phyloP scores from a whole-genome alignment of 1,284 basidiomycete species.

The Ganoderma meredithae region DNA sequence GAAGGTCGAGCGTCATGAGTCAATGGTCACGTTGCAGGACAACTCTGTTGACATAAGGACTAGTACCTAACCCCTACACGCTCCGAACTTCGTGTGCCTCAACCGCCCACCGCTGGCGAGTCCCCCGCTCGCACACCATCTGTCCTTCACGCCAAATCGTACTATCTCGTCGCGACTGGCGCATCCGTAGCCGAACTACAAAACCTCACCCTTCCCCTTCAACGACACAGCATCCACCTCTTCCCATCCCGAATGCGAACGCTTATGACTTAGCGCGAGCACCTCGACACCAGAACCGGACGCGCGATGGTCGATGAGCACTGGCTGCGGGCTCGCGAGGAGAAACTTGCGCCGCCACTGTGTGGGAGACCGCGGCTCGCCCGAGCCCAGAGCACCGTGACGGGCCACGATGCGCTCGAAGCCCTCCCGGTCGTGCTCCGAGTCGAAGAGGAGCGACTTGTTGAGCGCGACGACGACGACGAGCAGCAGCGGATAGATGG shows the following conservation, averaged over 20 bases:
- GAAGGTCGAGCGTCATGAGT: no score
- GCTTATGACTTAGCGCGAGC: not conserved
- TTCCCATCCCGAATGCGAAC: not conserved
- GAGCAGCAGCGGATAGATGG: not conserved
- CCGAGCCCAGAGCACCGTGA: not conserved
- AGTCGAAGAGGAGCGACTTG: not conserved
- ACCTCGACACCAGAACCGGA: not conserved
- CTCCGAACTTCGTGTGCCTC: no score
- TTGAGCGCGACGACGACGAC: not conserved
- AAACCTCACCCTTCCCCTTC: not conserved
- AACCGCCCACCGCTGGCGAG: no score
- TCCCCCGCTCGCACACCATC: no score
- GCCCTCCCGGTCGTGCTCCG: not conserved
- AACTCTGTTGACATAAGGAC: no score
- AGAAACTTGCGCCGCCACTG: constrained; percentile 2
- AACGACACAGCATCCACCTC: not conserved
- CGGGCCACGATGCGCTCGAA: not conserved
- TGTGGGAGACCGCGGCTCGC: not conserved
- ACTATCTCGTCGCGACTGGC: no score
- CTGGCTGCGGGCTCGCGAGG: not conserved
- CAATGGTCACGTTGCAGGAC: no score
- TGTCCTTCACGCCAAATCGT: no score
- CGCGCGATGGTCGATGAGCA: not conserved
- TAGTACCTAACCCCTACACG: no score
- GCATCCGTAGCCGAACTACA: not conserved